Evolutionary conservation across 2,329 filamentous ascomycete genomes (phyloP).

Genomic region (Aspergillus amoenus): DNA sequence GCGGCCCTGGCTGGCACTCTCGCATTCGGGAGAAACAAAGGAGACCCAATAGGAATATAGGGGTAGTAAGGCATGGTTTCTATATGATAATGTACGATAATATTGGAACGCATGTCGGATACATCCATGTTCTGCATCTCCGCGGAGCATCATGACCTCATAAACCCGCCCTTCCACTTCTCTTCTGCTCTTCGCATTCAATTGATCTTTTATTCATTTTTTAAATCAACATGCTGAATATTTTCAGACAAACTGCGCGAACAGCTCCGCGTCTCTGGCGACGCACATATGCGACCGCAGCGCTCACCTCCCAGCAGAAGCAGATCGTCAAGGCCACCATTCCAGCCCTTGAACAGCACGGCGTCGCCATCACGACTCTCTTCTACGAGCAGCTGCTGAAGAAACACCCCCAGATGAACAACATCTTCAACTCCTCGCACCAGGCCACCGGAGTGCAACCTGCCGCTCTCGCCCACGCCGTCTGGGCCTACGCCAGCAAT

Average conservation of each 20-base stretch:
- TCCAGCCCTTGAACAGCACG: slow-evolving; percentile 64
- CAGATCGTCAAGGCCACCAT: slow-evolving; percentile 65
- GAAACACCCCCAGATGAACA: slow-evolving; percentile 61
- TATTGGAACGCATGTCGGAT: too few species aligned
- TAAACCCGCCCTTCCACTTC: too few species aligned
- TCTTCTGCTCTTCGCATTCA: too few species aligned
- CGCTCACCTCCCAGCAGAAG: slow-evolving; percentile 59
- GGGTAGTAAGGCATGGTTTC: too few species aligned
- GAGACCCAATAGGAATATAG: slow-evolving; percentile 5
- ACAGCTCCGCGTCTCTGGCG: neutral
- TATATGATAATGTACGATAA: too few species aligned
- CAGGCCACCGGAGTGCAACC: slow-evolving; percentile 67
- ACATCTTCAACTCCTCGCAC: slow-evolving; percentile 69
- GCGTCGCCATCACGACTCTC: slow-evolving; percentile 62
- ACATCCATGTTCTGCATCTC: too few species aligned
- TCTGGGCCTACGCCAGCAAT: slow-evolving; percentile 68
- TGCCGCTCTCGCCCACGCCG: slow-evolving; percentile 64
- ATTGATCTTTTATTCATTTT: too few species aligned
- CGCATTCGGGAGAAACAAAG: neutral
- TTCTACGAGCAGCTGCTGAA: slow-evolving; percentile 67
- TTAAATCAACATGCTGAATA: too few species aligned
- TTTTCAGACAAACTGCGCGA: too few species aligned
- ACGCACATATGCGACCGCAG: neutral
- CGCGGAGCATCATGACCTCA: too few species aligned
- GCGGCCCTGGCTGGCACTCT: slow-evolving; percentile 5